A percentile compares a stretch with the other conserved stretches of the same genome.
Evolutionary conservation across 352 stramenopile genomes (phyloP).

Genomic region (Globisporangium mamillatum): DNA sequence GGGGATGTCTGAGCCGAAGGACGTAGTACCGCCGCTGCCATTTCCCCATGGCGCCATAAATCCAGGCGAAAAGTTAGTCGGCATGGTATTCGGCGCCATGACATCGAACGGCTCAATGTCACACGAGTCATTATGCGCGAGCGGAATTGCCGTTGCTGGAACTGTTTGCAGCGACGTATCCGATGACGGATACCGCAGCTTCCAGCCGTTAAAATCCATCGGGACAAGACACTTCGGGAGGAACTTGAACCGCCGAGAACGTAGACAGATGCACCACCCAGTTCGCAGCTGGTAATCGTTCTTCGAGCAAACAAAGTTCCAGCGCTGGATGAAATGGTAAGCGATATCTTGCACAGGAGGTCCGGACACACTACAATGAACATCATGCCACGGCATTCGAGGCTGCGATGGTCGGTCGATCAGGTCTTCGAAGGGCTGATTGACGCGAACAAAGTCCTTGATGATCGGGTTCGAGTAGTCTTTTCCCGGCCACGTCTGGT

Average conservation of each 20-base stretch:
- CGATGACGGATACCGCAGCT: slow-evolving; percentile 66
- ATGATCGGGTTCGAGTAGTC: slow-evolving; percentile 90
- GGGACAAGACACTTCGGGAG: slow-evolving; percentile 80
- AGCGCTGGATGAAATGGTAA: slow-evolving; percentile 90
- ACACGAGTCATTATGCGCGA: slow-evolving; percentile 57
- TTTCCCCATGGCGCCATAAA: slow-evolving; percentile 17
- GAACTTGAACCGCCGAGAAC: slow-evolving; percentile 79
- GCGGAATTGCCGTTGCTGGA: slow-evolving; percentile 36
- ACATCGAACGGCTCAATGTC: slow-evolving; percentile 29
- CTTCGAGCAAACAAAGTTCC: slow-evolving; percentile 90
- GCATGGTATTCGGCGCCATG: slow-evolving; percentile 16
- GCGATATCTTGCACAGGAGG: slow-evolving; percentile 82
- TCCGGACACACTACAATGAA: slow-evolving; percentile 82
- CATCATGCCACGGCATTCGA: slow-evolving; percentile 89
- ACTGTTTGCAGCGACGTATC: slow-evolving; percentile 36
- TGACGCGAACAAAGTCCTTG: slow-evolving; percentile 86
- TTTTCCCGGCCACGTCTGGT: slow-evolving; percentile 76
- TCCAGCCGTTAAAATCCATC: slow-evolving; percentile 87
- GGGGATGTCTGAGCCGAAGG: slow-evolving; percentile 17
- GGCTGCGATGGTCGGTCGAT: slow-evolving; percentile 76
- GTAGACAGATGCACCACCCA: slow-evolving; percentile 86
- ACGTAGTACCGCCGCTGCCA: slow-evolving; percentile 2
- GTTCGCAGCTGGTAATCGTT: slow-evolving; percentile 85
- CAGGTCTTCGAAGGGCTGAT: slow-evolving; percentile 81
- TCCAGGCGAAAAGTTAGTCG: slow-evolving; percentile 14